Evolutionary conservation across 139 green algal genomes (phyloP), one percentile per base, ranked within the genome.

Genomic region (Cymbomonas tetramitiformis): DNA sequence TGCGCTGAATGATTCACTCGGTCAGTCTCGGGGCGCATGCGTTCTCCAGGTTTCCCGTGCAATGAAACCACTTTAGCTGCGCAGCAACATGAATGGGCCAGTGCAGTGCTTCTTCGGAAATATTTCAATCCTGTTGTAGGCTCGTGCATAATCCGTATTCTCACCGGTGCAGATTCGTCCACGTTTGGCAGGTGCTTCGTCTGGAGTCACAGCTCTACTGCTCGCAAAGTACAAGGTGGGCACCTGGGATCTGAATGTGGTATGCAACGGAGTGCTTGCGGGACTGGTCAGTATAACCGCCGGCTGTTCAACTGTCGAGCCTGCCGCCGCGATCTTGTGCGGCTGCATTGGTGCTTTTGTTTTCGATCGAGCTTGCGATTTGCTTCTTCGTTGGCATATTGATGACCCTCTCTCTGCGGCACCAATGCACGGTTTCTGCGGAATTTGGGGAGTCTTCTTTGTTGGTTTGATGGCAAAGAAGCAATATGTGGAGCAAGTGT

Each of bases 371-470:
- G 26, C 60, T 1, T 41, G 58, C 40, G 53, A 43, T 24, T 19
- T 84, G 15, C 28, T 80, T 33, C 58, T 70, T 4, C 55, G 34
- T 21, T 41, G 83, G 8, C 51, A 61, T 0, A 77, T 88, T 8
- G 81, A 88, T 57, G 81, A 88, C 53, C 81, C 81, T 0, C 61
- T 88, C 8, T 68, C 69, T 7, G 84, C 84, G 2, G 53, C 54
- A 3, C 72, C 83, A 40, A 83, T 94, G 75, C 84, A 94, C 64
- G 81, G 76, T 46, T 61, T 73, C 31, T 71, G 56, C 60, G 80
- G 78, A 23, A 48, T 65, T 1, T 86, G 73, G 67, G 60, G 57
- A 57, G 38, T 72, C 40, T 15, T 67, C 32, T 38, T 32, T 33
- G 44, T 62, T 28, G 72, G 74, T 9, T 40, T 80, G 31, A 51